Base-by-base conservation (phyloP, 2,329 filamentous ascomycete genomes). In the Aspergillus sp. region DNA sequence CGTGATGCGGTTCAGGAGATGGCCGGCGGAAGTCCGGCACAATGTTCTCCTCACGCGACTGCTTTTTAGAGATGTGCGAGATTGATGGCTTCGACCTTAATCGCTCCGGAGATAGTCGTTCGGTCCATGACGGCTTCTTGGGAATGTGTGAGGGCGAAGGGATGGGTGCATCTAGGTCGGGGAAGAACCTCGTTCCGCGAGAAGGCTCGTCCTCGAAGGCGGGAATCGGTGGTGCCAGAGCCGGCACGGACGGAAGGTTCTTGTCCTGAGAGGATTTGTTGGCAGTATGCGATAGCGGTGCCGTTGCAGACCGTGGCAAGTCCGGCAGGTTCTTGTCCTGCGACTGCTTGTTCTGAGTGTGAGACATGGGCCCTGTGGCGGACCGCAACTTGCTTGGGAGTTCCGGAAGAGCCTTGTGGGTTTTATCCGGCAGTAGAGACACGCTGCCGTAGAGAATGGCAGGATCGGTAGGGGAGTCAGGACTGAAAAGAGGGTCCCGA, bases 391-490 rank as follows among this genome's bases (percentile, higher is more conserved):
- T 57, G 32, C 51, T 39, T 4, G 57, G 62, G 46, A 42, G 55
- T 4, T 67, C 32, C 6, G 59, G 32, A 26, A 53, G 65, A 24
- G 64, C 50, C 22, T 29, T 52, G 7, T 24, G 29, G 22, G 53
- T 42, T 47, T 63, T 68, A 14, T 72, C 68, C 0, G 62, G 57
- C 26, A 73, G 64, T 29, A 79, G 69, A 12, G 75, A 77, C 4
- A 80, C 57, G 12, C 74, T 72, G 4, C 77, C 78, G 51, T 72
- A 67, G 53, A 75, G 71, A 51, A 81, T 77, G 5, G 78, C 71
- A 10, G 81, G 78, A 61, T 82, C 79, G 10, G 80, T 81, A 2
- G 81, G 80, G 2, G 80, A 82, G 60, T 82, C 78, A 3, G 77
- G 77, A n/a, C 67, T 71, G 53, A 71, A 70, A 16, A 72, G 65